Percentiles rank a stretch among this genome's conserved stretches.
Evolutionary conservation across 306 rosid genomes (phyloP).

Genomic region (Datisca glomerata): DNA sequence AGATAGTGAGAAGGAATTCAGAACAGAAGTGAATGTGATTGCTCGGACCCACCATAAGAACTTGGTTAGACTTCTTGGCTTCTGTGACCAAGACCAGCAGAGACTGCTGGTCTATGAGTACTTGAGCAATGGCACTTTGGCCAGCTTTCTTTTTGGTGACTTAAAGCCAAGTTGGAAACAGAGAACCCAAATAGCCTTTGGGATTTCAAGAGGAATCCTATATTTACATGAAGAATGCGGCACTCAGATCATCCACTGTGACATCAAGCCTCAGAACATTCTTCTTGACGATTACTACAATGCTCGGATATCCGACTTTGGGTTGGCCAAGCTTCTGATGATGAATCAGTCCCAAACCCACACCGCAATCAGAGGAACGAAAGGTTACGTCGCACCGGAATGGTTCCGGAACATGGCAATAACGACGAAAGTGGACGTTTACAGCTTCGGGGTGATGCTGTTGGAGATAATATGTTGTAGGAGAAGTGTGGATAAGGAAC

Average conservation of each 20-base stretch:
- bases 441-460: conserved; percentile 19
- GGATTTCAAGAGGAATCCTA: conserved; percentile 12
- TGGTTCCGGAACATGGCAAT: conserved; percentile 17
- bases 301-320: conserved; percentile 24
- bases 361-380: conserved; percentile 17
- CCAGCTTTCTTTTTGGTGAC: conserved; percentile 16
- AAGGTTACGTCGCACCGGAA: conserved; percentile 25
- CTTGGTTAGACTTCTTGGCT: conserved; percentile 22
- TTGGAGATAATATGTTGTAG: conserved; percentile 17
- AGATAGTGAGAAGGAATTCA: conserved; percentile 22
- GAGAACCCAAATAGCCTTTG: conserved; percentile 17
- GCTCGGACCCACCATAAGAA: conserved; percentile 30
- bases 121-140: conserved; percentile 25
- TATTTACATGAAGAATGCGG: conserved; percentile 29
- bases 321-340: conserved; percentile 21
- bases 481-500: conserved; percentile 15
- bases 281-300: conserved; percentile 22
- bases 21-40: conserved; percentile 19
- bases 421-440: conserved; percentile 16
- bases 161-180: conserved; percentile 22
- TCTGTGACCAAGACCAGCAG: conserved; percentile 21
- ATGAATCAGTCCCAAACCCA: conserved; percentile 14
- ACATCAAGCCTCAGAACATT: conserved; percentile 31
- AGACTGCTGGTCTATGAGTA: conserved; percentile 27
- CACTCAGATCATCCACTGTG: conserved; percentile 25